These are phyloP conservation scores for Termitomyces sp. DNA, from an alignment of 768 basidiomycete species.

Conservation along the genomic window DNA sequence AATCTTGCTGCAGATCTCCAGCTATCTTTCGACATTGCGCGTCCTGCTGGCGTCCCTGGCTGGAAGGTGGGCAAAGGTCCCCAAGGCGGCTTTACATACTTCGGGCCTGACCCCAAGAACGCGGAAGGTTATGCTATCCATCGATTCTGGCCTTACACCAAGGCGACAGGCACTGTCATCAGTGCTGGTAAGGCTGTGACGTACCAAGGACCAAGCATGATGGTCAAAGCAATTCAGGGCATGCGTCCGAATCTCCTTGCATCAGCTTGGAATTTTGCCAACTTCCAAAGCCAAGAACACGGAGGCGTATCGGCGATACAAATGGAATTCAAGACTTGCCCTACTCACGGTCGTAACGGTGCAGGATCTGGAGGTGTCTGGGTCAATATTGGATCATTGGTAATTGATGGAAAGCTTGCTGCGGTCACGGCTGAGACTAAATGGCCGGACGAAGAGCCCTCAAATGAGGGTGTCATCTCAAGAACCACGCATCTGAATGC, in stretches of 20 bases:
- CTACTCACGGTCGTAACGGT: constrained; percentile 73
- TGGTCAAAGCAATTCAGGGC: constrained; percentile 95
- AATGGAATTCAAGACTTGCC: constrained; percentile 93
- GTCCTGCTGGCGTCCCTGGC: constrained; percentile 69
- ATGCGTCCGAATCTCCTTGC: constrained; percentile 96
- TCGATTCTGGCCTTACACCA: constrained; percentile 5
- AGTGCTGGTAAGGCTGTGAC: constrained; percentile 53
- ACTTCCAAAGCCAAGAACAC: constrained; percentile 75
- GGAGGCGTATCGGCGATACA: constrained; percentile 81
- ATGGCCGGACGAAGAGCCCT: constrained; percentile 56
- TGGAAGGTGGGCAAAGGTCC: constrained; percentile 75
- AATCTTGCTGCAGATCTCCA: constrained; percentile 79
- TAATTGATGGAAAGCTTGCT: constrained; percentile 72
- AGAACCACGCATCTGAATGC: constrained; percentile 59
- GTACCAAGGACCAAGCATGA: constrained; percentile 69
- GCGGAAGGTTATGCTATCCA: constrained; percentile 7
- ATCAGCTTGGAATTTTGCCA: constrained; percentile 89
- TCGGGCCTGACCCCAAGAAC: constrained; percentile 3
- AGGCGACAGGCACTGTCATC: constrained; percentile 56
- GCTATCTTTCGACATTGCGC: constrained; percentile 65
- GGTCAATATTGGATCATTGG: constrained; percentile 82
- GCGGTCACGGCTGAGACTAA: constrained; percentile 76
- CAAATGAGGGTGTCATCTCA: constrained; percentile 47
- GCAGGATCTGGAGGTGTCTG: constrained; percentile 76
- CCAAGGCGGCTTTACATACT: background rate